These are phyloP conservation scores for Botrytis squamosa DNA, from an alignment of 2,329 filamentous ascomycete species.

Conservation along the genomic window DNA sequence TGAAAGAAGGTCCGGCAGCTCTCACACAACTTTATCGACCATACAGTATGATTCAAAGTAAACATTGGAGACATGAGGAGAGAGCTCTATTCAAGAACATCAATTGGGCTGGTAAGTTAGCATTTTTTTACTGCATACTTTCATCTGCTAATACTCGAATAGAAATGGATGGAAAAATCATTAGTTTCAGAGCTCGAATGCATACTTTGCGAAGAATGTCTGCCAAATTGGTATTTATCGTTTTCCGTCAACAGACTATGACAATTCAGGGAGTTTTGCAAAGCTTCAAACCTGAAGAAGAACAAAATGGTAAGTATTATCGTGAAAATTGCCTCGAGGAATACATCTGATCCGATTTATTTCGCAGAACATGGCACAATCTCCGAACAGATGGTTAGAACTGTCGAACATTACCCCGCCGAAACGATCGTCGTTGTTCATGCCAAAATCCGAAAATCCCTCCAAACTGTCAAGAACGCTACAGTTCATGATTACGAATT, in stretches of 20 bases:
- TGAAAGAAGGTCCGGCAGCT: conserved; percentile 33
- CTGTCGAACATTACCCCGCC: conserved; percentile 77
- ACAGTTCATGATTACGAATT: conserved; percentile 76
- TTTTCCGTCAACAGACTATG: conserved; percentile 79
- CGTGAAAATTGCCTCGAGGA: neutral
- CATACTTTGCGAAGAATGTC: conserved; percentile 81
- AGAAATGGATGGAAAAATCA: conserved; percentile 35
- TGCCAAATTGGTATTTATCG: conserved; percentile 77
- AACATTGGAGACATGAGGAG: conserved; percentile 35
- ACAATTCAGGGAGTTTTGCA: conserved; percentile 80
- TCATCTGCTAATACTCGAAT: conserved; percentile 12
- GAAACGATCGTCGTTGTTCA: conserved; percentile 78
- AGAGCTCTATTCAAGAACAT: conserved; percentile 38
- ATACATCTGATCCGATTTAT: neutral
- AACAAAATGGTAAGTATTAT: conserved; percentile 28
- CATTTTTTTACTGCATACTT: too few relatives aligned
- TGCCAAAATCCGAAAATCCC: conserved; percentile 70
- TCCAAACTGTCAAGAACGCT: conserved; percentile 72
- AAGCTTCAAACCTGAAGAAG: conserved; percentile 30
- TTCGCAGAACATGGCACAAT: conserved; percentile 41
- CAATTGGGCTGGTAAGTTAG: conserved; percentile 33
- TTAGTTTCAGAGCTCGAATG: conserved; percentile 65
- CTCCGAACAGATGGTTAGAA: conserved; percentile 76
- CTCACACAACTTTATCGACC: conserved; percentile 38
- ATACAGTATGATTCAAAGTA: conserved; percentile 40